phyloP scores from a whole-genome alignment of 2,329 filamentous ascomycete genomes.

The Monosporascus sp. region DNA sequence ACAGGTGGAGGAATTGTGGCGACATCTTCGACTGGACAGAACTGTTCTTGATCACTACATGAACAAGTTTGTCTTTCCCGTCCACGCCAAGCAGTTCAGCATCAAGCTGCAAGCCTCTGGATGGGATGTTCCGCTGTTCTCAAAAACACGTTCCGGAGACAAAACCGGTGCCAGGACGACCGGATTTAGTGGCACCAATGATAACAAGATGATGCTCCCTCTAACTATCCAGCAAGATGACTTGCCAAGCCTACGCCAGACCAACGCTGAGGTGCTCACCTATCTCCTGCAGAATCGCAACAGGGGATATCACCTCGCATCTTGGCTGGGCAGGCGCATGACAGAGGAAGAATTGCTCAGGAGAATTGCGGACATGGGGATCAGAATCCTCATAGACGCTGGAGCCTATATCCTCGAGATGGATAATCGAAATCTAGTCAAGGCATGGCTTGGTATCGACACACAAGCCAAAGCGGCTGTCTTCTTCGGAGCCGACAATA shows the following conservation, averaged over 20 bases:
- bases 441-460: constrained; percentile 45
- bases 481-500: constrained; percentile 46
- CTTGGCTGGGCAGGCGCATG: constrained; percentile 27
- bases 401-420: constrained; percentile 63
- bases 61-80: constrained; percentile 60
- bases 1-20: constrained; percentile 47
- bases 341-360: constrained; percentile 41
- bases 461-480: constrained; percentile 42
- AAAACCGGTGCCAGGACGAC: constrained; percentile 42
- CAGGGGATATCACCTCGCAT: constrained; percentile 34
- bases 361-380: constrained; percentile 28
- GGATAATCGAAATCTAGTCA: constrained; percentile 45
- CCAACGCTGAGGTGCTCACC: constrained; percentile 58
- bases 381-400: constrained; percentile 57
- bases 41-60: constrained; percentile 55
- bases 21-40: constrained; percentile 39
- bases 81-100: constrained; percentile 58
- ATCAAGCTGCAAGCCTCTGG: constrained; percentile 60
- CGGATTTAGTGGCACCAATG: constrained; percentile 70
- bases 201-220: constrained; percentile 57
- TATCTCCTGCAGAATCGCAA: constrained; percentile 53
- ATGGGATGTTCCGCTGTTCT: constrained; percentile 59
- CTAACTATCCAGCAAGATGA: constrained; percentile 57
- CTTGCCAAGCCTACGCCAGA: constrained; percentile 49
- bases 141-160: constrained; percentile 5